Percentiles rank a stretch among this genome's conserved stretches.
Evolutionary conservation across 306 rosid species (phyloP).

Genomic region (Macrotyloma uniflorum): DNA sequence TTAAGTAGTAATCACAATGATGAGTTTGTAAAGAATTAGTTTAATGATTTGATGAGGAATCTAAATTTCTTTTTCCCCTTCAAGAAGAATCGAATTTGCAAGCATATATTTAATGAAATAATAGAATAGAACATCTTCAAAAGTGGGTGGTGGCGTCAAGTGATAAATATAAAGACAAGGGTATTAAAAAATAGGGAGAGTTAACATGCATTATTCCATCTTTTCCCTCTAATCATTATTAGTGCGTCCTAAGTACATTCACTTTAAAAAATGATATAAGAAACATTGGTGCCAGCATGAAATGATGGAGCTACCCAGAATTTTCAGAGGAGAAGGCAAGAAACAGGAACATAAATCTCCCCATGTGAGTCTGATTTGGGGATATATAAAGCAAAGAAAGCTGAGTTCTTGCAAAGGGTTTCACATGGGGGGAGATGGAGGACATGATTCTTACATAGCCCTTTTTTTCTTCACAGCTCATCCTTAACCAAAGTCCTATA

Average conservation of each 20-base stretch:
- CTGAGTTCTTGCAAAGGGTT: constrained; percentile 57
- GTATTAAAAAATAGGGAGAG: constrained; percentile 36
- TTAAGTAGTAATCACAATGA: neutral
- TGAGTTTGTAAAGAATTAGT: constrained; percentile 4
- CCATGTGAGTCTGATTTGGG: constrained; percentile 85
- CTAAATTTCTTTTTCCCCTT: neutral
- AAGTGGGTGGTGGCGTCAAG: constrained; percentile 26
- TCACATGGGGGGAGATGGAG: constrained; percentile 82
- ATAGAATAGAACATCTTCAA: neutral
- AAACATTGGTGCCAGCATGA: constrained; percentile 53
- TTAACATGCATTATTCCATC: constrained; percentile 52
- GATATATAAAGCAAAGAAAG: constrained; percentile 70
- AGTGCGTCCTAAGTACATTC: constrained; percentile 51
- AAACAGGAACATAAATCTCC: constrained; percentile 46
- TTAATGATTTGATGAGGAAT: constrained; percentile 27
- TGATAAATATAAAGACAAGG: constrained; percentile 23
- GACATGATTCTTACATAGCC: constrained; percentile 56
- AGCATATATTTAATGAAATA: neutral
- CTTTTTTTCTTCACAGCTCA: constrained; percentile 79
- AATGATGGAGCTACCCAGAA: constrained; percentile 52
- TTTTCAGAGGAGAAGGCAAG: constrained; percentile 40
- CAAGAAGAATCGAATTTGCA: constrained; percentile 21
- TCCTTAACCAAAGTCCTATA: constrained; percentile 43
- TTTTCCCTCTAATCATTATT: constrained; percentile 66
- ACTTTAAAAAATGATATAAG: constrained; percentile 25